Evolutionary conservation across 73 alveolate species (phyloP).

Genomic region (Stentor roeselii): DNA sequence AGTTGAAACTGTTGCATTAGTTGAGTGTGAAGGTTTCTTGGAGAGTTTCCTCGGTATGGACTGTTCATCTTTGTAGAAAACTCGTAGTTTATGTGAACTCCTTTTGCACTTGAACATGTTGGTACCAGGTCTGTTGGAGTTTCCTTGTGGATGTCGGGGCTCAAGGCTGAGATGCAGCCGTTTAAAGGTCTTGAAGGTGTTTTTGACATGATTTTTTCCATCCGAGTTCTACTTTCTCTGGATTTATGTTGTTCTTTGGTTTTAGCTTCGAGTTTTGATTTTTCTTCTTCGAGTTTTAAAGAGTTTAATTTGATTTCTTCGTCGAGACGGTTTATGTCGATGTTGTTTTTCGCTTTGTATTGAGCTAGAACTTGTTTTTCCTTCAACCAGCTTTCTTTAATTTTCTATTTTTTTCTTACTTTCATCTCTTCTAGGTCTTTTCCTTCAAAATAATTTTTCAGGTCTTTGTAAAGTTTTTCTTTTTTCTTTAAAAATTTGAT

Average conservation of each 20-base stretch:
- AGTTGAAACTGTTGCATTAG: no score
- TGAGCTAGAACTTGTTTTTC: neutral
- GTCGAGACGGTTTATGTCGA: neutral
- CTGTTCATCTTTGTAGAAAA: neutral
- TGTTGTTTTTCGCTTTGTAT: neutral
- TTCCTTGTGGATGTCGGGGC: neutral
- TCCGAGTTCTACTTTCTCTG: neutral
- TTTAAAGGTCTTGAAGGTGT: neutral
- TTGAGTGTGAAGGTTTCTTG: neutral
- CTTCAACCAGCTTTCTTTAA: neutral
- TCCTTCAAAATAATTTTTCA: neutral
- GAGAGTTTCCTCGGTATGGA: neutral
- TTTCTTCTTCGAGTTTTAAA: neutral
- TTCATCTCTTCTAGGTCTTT: neutral
- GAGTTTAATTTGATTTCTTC: neutral
- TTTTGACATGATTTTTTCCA: neutral
- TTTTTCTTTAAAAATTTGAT: no score
- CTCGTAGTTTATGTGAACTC: neutral
- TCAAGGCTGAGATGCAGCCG: neutral
- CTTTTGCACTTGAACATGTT: neutral
- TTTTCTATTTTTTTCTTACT: neutral
- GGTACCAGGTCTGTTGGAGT: neutral
- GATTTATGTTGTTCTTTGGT: neutral
- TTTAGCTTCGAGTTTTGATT: neutral
- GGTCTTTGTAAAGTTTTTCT: neutral